Evolutionary conservation across 73 alveolate genomes (phyloP).

Genomic region (Paramecium sexaurelia): DNA sequence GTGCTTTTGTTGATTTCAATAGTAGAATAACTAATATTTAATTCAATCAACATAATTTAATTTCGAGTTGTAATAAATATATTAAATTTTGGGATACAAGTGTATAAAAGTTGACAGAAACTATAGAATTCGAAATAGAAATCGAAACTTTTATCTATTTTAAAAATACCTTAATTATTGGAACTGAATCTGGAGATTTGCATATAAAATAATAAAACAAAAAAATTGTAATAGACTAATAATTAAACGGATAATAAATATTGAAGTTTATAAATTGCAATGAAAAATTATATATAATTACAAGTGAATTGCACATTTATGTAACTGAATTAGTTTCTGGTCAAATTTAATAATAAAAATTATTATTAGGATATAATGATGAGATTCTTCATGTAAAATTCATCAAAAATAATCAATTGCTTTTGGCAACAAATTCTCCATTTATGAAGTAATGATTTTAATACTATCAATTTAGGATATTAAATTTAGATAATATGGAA

Average conservation of each 20-base stretch:
- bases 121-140: neutral
- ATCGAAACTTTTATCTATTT: neutral
- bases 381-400: conserved; percentile 67
- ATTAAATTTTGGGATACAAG: conserved; percentile 49
- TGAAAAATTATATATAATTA: conserved; percentile 47
- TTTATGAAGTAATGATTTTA: conserved; percentile 44
- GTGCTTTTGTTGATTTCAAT: neutral
- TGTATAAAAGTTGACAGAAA: neutral
- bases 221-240: neutral
- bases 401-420: conserved; percentile 44
- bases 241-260: neutral
- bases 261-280: neutral
- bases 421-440: conserved; percentile 61
- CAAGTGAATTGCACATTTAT: conserved; percentile 59
- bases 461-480: neutral
- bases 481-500: conserved; percentile 38
- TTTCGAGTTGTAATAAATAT: neutral
- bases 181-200: conserved; percentile 52
- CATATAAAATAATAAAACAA: conserved; percentile 27
- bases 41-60: conserved; percentile 5
- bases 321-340: neutral
- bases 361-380: conserved; percentile 67
- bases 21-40: neutral
- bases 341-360: conserved; percentile 31
- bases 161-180: conserved; percentile 25